Evolutionary conservation across 345 rosid species (phyloP), one percentile per base, ranked within the genome.

Genomic region (Acer campestre): DNA sequence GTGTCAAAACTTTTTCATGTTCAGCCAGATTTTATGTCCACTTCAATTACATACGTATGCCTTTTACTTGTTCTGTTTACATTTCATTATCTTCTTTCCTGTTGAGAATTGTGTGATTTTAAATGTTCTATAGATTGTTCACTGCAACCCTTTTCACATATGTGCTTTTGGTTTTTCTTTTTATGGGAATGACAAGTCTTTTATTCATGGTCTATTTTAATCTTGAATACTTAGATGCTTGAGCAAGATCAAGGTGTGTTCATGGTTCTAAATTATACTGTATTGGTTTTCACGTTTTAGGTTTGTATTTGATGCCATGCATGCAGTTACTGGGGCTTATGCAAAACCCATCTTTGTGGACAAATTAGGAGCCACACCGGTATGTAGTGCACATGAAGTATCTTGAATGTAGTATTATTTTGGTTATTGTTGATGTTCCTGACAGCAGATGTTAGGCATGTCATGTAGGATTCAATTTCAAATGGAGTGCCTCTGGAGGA

Each of bases 261-360:
- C 2, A n/a, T 38, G 31, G 64, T 69, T 56, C 61, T 56, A n/a
- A 71, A 53, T 56, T 66, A 23, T 49, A 40, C 73, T 67, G 0
- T 67, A 8, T 61, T 38, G 29, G 74, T 9, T 79, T 46, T 72
- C 67, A 35, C 66, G 35, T 79, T 77, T 76, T 77, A 94, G 97
- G 89, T 94, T 92, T 79, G 84, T 72, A 78, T 94, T 90, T 84
- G 99, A 94, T 83, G 98, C 98, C 79, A 96, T 96, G 97, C 95
- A 91, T 86, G 99, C 99, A 72, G 97, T 96, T 77, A 88, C 97
- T 56, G 98, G 97, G 84, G 95, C 98, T 69, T 92, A 94, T 88
- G 97, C 97, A 27, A 96, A 91, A 82, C 97, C 97, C 64, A 93
- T 94, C 56, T 91, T 96, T 75, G 94, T 96, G 71, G 97, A 92